These are phyloP conservation scores for Malania oleifera DNA, from an alignment of 164 flowering plant species.

Conservation along the genomic window DNA sequence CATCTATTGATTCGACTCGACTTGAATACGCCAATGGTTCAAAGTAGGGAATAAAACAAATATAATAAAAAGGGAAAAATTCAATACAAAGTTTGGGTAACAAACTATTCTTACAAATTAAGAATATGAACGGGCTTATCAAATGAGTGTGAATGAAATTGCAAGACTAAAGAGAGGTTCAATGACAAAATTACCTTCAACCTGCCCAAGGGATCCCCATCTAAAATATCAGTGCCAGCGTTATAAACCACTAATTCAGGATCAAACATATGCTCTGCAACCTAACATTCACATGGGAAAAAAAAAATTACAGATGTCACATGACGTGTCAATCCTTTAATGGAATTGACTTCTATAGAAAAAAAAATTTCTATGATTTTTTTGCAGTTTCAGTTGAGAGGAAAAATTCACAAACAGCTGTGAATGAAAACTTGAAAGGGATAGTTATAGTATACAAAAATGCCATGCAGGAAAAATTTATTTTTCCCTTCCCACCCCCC, in stretches of 20 bases:
- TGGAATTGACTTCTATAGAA: background rate
- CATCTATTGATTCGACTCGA: too few relatives aligned
- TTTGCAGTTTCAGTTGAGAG: background rate
- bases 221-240: slow-evolving; percentile 92
- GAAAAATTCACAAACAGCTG: background rate
- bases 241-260: slow-evolving; percentile 86
- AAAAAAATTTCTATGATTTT: background rate
- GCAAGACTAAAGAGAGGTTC: background rate
- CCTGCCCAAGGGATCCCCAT: slow-evolving; percentile 86
- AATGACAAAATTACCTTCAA: slow-evolving; percentile 54
- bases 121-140: too few relatives aligned
- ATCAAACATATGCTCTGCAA: slow-evolving; percentile 49
- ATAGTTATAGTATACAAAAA: too few relatives aligned
- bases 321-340: background rate
- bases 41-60: too few relatives aligned
- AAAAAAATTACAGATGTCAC: background rate
- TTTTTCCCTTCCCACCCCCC: too few relatives aligned
- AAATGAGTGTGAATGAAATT: too few relatives aligned
- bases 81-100: too few relatives aligned
- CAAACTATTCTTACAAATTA: background rate
- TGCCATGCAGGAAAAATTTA: too few relatives aligned
- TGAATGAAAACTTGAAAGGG: too few relatives aligned
- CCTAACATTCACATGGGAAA: slow-evolving; percentile 40
- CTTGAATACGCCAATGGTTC: too few relatives aligned
- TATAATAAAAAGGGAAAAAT: too few relatives aligned